Evolutionary conservation across 2,329 filamentous ascomycete genomes (phyloP), one percentile per base, ranked within the genome.

Genomic region (Keithomyces neogunnii): DNA sequence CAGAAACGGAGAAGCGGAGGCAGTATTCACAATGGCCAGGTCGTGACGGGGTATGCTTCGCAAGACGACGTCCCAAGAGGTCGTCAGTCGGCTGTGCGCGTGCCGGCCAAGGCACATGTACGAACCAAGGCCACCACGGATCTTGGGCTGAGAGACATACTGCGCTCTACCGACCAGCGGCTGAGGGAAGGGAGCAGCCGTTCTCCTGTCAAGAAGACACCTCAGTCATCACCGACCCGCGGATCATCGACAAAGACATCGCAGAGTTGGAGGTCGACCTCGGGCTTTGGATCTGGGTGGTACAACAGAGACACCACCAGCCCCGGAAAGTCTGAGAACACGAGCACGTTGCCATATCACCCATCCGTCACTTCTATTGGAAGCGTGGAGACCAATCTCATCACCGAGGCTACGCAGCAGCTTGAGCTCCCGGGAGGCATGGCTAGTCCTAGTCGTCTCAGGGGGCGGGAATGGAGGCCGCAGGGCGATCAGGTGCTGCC

Each of bases 121-220:
- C 54, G 59, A 32, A 55, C 60, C 3, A 56, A 54, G 7, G 65
- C 75, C 0, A 57, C 55, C 26, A 64, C 75, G 0, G 77, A 80
- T 55, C 69, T 71, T 9, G 76, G 76, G 1, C 60, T 82, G 30
- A 67, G 71, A 1, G 67, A 74, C 53, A 81, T 82, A 31, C 64
- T 82, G 33, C 69, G 69, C 43, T 75, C 70, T 35, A 82, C 78
- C 1, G 78, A 80, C 30, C 66, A 73, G 63, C 67, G 77, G 8
- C 67, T 81, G 11, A 66, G 70, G 26, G 68, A 73, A 3, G 71
- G 71, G 3, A 59, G 51, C 8, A 63, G 59, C 26, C 54, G 51
- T 13, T 67, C 67, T 2, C 64, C 66, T 0, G 55, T 57, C 28
- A 68, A 67, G 59, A 66, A 44, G 3, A 48, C 44, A 19, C 36